Evolutionary conservation across 495 filamentous ascomycete species (phyloP).

Genomic region (Hypoxylon lienhwacheense): DNA sequence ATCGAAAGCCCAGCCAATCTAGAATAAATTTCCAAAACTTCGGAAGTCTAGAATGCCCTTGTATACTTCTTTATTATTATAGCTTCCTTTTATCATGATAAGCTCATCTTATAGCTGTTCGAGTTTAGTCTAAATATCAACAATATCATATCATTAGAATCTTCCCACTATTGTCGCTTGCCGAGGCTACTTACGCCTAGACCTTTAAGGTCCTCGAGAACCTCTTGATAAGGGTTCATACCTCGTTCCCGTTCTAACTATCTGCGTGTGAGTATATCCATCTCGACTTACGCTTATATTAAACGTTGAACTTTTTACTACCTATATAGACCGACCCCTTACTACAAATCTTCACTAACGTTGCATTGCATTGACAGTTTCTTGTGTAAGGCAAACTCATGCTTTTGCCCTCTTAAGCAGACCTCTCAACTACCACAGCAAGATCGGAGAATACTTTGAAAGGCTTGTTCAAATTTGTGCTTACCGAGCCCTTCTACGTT

Average conservation of each 20-base stretch:
- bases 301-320: too few relatives aligned
- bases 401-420: not conserved
- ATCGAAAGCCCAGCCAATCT: constrained; percentile 24
- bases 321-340: too few relatives aligned
- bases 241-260: too few relatives aligned
- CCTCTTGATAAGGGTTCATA: too few relatives aligned
- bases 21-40: not conserved
- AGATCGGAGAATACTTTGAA: not conserved
- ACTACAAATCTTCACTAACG: too few relatives aligned
- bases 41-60: too few relatives aligned
- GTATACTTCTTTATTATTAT: too few relatives aligned
- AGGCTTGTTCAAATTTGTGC: not conserved
- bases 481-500: not conserved
- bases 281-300: too few relatives aligned
- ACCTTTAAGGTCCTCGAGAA: too few relatives aligned
- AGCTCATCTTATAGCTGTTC: constrained; percentile 1
- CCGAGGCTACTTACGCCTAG: constrained; percentile 4
- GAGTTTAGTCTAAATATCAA: constrained; percentile 3
- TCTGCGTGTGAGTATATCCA: too few relatives aligned
- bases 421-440: constrained; percentile 7
- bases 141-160: not conserved
- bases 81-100: not conserved
- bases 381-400: too few relatives aligned
- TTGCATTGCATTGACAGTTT: too few relatives aligned
- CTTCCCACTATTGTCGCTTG: not conserved